phyloP scores from a whole-genome alignment of 768 basidiomycete genomes.

The Lactarius quietus region DNA sequence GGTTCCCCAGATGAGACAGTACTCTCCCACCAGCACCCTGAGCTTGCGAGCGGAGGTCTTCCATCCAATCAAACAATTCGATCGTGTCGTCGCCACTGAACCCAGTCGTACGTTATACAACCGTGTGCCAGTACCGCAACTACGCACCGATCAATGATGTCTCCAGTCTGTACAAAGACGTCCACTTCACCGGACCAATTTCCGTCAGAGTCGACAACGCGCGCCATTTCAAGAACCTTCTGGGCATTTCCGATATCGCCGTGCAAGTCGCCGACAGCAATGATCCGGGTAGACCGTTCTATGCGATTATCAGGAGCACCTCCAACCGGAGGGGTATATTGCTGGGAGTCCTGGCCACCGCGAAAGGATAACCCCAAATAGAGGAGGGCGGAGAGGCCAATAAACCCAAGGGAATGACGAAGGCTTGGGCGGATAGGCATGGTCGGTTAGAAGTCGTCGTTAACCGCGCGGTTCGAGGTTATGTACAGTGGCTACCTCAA shows the following conservation, averaged over 20 bases:
- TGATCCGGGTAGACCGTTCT: constrained; percentile 46
- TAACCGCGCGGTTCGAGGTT: background rate
- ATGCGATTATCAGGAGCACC: background rate
- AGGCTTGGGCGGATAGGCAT: constrained; percentile 6
- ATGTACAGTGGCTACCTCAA: no score
- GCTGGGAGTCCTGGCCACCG: background rate
- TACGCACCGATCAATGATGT: constrained; percentile 85
- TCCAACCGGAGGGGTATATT: background rate
- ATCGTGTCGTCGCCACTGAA: constrained; percentile 87
- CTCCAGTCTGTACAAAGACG: constrained; percentile 92
- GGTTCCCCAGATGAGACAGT: constrained; percentile 83
- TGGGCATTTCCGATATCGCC: constrained; percentile 81
- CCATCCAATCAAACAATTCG: constrained; percentile 80
- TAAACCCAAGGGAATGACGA: constrained; percentile 28
- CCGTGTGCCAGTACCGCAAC: background rate
- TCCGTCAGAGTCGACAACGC: constrained; percentile 65
- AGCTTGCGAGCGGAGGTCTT: constrained; percentile 75
- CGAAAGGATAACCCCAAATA: background rate
- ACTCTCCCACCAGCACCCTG: constrained; percentile 63
- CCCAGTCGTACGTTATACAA: background rate
- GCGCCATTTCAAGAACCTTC: constrained; percentile 74
- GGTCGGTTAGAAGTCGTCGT: background rate
- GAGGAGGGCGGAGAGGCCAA: background rate
- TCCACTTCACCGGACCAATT: constrained; percentile 83
- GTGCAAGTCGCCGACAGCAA: constrained; percentile 91